Base-by-base conservation (phyloP, 768 basidiomycete genomes). In the Calvatia gigantea region DNA sequence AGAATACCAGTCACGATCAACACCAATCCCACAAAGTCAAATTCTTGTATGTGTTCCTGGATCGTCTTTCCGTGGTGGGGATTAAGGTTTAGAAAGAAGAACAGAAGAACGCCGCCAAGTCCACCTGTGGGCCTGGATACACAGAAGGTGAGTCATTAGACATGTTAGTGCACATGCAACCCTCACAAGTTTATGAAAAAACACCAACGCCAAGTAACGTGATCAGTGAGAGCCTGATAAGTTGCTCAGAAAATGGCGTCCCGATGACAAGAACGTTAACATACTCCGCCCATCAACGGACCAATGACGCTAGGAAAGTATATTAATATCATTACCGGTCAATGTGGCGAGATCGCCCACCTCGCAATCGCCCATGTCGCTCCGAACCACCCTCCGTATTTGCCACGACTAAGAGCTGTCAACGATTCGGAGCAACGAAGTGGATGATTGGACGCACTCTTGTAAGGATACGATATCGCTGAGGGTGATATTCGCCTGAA, bases 161-260 rank as follows among this genome's bases (percentile, higher is more conserved):
- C 8, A 17, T 5, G 21, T 14, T 37, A 1, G 15, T 23, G 29
- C 29, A 1, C 3, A 0, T 9, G 33, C 25, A n/a, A 58, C 82
- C 2, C 42, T 54, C 64, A 86, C 86, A 90, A 61, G 61, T 89
- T 89, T 61, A 90, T 85, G 65, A 82, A 88, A 69, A 90, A 90
- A 65, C 86, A 88, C 91, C 91, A 92, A 71, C 91, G 71, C 91
- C 91, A 93, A 1, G 83, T 76, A 15, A 84, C 84, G 64, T 88
- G 85, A 63, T 91, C 83, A 0, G 89, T 82, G 56, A 92, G 81
- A 11, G 70, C 84, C 86, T 87, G 58, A 41, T 53, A 53, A n/a
- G n/a, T n/a, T 37, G 54, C 58, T 35, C 6, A 32, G 21, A 58
- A 56, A 52, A 45, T 14, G 12, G 39, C 28, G n/a, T n/a, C n/a